Evolutionary conservation across 2,329 filamentous ascomycete species (phyloP), one percentile per base, ranked within the genome.

Genomic region (Fusarium kyushuense): DNA sequence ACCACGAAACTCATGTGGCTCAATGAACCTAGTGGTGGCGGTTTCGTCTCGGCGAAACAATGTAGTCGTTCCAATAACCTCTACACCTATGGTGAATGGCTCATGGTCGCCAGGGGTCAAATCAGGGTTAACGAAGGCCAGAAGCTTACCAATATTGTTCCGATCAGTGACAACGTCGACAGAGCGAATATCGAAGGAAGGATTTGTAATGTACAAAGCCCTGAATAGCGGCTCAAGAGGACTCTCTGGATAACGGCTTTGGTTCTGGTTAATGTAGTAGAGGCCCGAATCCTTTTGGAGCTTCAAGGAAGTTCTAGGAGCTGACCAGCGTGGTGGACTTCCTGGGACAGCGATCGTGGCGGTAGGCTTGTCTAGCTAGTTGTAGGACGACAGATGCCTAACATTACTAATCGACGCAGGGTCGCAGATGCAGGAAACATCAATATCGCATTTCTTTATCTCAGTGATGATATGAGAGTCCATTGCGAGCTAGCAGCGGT

Each of bases 111-210:
- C 11, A 10, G 45, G 19, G 2, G 19, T 14, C 19, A 48, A 48
- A 6, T 7, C 7, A 19, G 30, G 14, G 9, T 48, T 48, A 2
- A 48, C 12, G 21, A 48, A 48, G 30, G 45, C 30, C 5, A 48
- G 45, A 33, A 48, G 30, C 19, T 48, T 48, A n/a, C 30, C 30
- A 27, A 48, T 48, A 19, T 48, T 48, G 30, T 48, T 48, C 14
- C 45, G 30, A 17, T 48, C 45, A n/a, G 30, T 33, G 13, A 48
- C 45, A 48, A 48, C 19, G 3, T 48, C 29, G n/a, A 33, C 10
- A 17, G 45, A 48, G 29, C 45, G 14, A 19, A 48, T 35, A 48
- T 48, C 45, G 30, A 48, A 48, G 25, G 45, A 48, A 17, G 45
- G 45, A n/a, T 33, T 35, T 23, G 19, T 7, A 6, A 48, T n/a